Evolutionary conservation across 108 stramenopile genomes (phyloP).

Genomic region (Epithemia pelagica): DNA sequence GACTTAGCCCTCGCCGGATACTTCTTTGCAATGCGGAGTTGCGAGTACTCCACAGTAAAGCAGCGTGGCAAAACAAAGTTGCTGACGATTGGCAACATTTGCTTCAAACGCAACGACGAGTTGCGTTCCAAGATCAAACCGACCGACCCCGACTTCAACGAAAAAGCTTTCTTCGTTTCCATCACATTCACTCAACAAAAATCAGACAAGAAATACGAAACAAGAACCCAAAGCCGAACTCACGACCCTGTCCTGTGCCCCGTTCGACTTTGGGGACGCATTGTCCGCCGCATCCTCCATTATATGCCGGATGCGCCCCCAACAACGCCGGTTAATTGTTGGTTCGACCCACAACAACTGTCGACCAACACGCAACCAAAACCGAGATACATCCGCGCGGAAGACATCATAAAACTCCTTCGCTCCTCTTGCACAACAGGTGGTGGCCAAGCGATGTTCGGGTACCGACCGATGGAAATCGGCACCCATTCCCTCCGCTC

Average conservation of each 20-base stretch:
- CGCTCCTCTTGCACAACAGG: neutral
- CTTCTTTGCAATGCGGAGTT: neutral
- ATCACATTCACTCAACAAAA: neutral
- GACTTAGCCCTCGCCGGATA: neutral
- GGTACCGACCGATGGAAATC: neutral
- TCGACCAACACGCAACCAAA: neutral
- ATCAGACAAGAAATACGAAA: neutral
- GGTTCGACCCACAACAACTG: neutral
- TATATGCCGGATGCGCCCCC: neutral
- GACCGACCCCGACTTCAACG: neutral
- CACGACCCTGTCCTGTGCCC: neutral
- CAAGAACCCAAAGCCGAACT: neutral
- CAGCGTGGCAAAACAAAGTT: neutral
- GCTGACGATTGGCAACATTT: neutral
- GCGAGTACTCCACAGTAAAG: neutral
- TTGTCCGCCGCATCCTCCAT: neutral
- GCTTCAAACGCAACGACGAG: neutral
- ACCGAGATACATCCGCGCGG: neutral
- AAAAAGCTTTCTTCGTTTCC: neutral
- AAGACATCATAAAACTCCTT: neutral
- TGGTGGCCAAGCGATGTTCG: neutral
- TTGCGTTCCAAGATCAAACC: neutral
- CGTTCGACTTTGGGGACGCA: neutral
- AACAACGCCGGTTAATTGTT: neutral
- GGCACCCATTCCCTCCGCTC: conserved; percentile 1